Percentiles rank a stretch among this genome's conserved stretches.
phyloP scores from a whole-genome alignment of 2,329 filamentous ascomycete genomes.

The Hypoxylon sp. region DNA sequence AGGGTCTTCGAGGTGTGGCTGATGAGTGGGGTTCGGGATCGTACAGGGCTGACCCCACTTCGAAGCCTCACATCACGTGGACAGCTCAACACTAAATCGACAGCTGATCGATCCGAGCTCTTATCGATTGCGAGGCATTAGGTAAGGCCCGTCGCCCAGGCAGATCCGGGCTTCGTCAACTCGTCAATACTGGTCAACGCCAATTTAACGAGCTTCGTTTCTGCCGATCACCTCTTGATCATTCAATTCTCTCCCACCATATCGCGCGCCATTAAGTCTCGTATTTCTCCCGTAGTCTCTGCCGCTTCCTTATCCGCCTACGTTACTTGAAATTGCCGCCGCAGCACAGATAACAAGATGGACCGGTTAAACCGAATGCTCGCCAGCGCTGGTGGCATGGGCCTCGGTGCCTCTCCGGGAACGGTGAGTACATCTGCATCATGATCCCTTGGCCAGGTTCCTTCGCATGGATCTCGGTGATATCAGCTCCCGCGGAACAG shows the following conservation, averaged over 20 bases:
- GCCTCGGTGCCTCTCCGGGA: conserved; percentile 66
- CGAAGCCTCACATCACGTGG: neutral
- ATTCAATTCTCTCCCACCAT: conserved; percentile 16
- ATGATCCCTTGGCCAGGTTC: neutral
- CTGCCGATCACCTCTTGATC: conserved; percentile 19
- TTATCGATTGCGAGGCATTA: conserved; percentile 32
- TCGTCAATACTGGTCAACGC: conserved; percentile 5
- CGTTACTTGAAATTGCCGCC: neutral
- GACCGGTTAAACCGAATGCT: conserved; percentile 92
- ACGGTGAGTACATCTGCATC: conserved; percentile 58
- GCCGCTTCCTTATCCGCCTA: neutral
- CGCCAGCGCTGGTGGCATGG: conserved; percentile 73
- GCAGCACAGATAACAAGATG: conserved; percentile 62
- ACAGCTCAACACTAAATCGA: neutral
- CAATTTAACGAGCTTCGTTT: conserved; percentile 29
- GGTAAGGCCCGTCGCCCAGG: conserved; percentile 32
- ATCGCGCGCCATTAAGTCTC: neutral
- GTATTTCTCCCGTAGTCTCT: neutral
- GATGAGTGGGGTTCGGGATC: neutral
- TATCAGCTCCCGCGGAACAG: neutral
- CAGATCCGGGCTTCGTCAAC: conserved; percentile 41
- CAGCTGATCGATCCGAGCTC: conserved; percentile 25
- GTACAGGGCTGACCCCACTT: neutral
- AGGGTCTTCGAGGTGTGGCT: neutral
- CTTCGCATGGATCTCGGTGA: neutral